Evolutionary conservation across 2,329 filamentous ascomycete genomes (phyloP).

Genomic region (Dothideomycetes sp.): DNA sequence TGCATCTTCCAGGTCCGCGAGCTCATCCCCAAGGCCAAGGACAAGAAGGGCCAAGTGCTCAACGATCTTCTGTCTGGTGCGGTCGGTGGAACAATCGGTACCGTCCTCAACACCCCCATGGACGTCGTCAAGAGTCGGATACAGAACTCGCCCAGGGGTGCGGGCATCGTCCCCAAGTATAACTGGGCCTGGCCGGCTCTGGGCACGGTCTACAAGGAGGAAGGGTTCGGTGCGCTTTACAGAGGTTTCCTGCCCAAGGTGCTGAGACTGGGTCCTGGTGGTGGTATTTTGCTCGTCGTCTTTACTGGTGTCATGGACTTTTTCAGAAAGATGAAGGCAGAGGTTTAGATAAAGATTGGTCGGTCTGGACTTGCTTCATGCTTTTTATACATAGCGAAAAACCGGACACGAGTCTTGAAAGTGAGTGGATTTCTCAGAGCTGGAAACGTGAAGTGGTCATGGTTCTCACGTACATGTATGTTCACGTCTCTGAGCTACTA

Average conservation of each 20-base stretch:
- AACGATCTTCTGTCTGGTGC: conserved; percentile 84
- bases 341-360: too few species aligned
- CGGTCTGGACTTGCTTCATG: too few species aligned
- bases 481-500: too few species aligned
- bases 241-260: conserved; percentile 98
- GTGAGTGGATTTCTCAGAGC: too few species aligned
- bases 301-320: conserved; percentile 89
- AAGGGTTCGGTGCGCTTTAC: conserved; percentile 85
- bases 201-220: conserved; percentile 79
- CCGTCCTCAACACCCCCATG: conserved; percentile 87
- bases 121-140: conserved; percentile 98
- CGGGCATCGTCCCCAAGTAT: conserved; percentile 83
- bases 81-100: conserved; percentile 82
- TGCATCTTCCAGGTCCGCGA: conserved; percentile 95
- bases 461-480: too few species aligned
- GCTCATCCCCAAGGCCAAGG: conserved; percentile 68
- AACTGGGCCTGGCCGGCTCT: conserved; percentile 95
- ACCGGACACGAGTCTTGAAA: too few species aligned
- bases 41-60: conserved; percentile 67
- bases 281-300: conserved; percentile 68
- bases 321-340: conserved; percentile 60
- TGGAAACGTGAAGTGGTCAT: too few species aligned
- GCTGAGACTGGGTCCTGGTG: conserved; percentile 60
- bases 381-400: too few species aligned
- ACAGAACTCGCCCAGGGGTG: conserved; percentile 78